Conservation (phyloP, 2,329 filamentous ascomycete species). For the Balansia obtecta region DNA sequence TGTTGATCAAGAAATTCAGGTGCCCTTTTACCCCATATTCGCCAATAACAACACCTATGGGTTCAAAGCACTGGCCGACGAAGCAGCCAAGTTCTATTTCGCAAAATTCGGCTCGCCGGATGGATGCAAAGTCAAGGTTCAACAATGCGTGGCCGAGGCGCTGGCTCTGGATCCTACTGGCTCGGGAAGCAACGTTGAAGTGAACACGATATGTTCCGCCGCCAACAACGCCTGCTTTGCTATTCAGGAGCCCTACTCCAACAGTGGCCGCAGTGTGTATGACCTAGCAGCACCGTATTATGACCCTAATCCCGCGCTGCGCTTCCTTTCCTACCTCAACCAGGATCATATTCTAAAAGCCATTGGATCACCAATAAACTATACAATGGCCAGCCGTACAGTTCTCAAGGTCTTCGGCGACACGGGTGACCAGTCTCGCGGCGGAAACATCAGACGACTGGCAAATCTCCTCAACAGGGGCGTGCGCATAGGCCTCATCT, state of each 20-base stretch:
- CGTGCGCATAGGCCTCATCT: slow-evolving; percentile 59
- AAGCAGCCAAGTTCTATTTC: slow-evolving; percentile 34
- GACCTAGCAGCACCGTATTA: slow-evolving; percentile 43
- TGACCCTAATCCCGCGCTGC: slow-evolving; percentile 51
- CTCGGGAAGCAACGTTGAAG: slow-evolving; percentile 24
- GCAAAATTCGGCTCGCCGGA: slow-evolving; percentile 16
- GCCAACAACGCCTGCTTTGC: slow-evolving; percentile 32
- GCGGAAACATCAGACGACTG: slow-evolving; percentile 45
- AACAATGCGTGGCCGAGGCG: slow-evolving; percentile 35
- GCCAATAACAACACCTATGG: slow-evolving; percentile 55
- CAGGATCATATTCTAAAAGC: slow-evolving; percentile 41
- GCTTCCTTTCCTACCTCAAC: slow-evolving; percentile 54
- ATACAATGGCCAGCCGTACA: slow-evolving; percentile 33
- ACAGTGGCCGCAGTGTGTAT: slow-evolving; percentile 43
- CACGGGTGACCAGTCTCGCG: slow-evolving; percentile 51
- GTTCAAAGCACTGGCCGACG: slow-evolving; percentile 41
- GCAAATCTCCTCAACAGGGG: slow-evolving; percentile 48
- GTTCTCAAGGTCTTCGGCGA: slow-evolving; percentile 34
- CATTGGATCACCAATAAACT: slow-evolving; percentile 52
- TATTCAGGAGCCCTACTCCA: slow-evolving; percentile 44
- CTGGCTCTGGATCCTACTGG: slow-evolving; percentile 25
- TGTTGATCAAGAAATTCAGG: slow-evolving; percentile 51
- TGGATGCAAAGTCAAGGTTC: slow-evolving; percentile 43
- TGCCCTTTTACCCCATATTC: slow-evolving; percentile 42
- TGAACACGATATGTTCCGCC: slow-evolving; percentile 37